Evolutionary conservation across 768 basidiomycete genomes (phyloP), one percentile per base, ranked within the genome.

Genomic region (Trametes villosa): DNA sequence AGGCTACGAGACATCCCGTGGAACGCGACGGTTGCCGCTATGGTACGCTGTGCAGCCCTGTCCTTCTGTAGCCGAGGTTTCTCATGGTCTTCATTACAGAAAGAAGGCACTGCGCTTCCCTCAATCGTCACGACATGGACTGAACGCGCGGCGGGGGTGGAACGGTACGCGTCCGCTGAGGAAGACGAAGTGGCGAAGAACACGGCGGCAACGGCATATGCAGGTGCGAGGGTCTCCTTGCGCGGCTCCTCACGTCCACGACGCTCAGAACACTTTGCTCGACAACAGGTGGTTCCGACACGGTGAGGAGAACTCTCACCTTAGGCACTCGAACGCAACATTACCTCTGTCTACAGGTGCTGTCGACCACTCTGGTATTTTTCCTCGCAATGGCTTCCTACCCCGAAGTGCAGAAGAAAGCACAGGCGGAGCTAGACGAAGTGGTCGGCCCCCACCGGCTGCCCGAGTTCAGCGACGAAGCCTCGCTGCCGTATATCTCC

Each of bases 401-500:
- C 38, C 67, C 64, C 5, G 61, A 63, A 22, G 64, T 68, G 2
- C 64, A 65, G 42, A 42, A 33, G 36, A 63, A 59, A 24, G 67
- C 67, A 2, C 67, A 55, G 18, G 53, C 34, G 11, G 57, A 68
- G 55, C 60, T 68, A 9, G 64, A 63, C 17, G 46, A 53, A 1
- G 53, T 68, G 13, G 44, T 71, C 20, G 70, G 71, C 1, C 38
- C 51, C 0, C 51, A 60, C 45, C 67, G 70, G 13, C 56, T 71
- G 1, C 72, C 72, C 1, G 57, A 24, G 0, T 58, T 67, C 20
- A 65, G 57, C 20, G 71, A 72, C 24, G 58, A 62, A 15, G 62
- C 59, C 15, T 34, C 42, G 22, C 63, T 73, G 6, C 72, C 72
- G 9, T 74, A 74, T 52, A 60, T 71, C 30, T 50, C 59, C 22